Conservation (phyloP, 768 basidiomycete species). For the Fomitopsis serialis region DNA sequence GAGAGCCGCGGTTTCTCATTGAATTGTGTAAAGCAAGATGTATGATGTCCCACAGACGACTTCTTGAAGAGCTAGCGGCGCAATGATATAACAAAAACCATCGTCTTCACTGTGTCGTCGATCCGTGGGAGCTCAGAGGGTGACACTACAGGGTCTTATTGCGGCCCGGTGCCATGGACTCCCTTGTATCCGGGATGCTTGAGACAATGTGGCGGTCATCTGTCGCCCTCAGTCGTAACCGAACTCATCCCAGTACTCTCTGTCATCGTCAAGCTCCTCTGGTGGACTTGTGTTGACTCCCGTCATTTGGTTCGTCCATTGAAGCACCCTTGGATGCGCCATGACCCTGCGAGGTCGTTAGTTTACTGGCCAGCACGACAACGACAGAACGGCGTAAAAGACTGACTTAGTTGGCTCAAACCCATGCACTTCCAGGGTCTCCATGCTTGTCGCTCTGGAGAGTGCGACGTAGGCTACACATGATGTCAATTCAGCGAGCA, state of each 20-base stretch:
- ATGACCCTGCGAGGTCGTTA: slow-evolving; percentile 39
- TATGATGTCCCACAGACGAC: too few relatives aligned
- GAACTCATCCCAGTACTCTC: slow-evolving; percentile 9
- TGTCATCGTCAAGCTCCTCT: slow-evolving; percentile 15
- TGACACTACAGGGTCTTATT: too few relatives aligned
- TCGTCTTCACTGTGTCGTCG: too few relatives aligned
- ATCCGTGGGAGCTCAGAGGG: too few relatives aligned
- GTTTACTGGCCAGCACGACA: not conserved
- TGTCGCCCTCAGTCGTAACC: not conserved
- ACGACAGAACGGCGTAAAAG: not conserved
- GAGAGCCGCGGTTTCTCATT: too few relatives aligned
- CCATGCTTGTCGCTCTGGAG: slow-evolving; percentile 67
- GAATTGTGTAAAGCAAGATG: too few relatives aligned
- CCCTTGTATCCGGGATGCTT: too few relatives aligned
- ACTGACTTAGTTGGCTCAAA: slow-evolving; percentile 57
- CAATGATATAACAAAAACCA: too few relatives aligned
- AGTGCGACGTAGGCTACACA: slow-evolving; percentile 61
- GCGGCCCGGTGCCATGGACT: too few relatives aligned
- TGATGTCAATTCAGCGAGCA: not conserved
- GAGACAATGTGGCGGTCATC: too few relatives aligned
- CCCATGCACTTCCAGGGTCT: slow-evolving; percentile 56
- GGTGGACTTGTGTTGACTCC: slow-evolving; percentile 6
- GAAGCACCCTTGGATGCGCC: slow-evolving; percentile 59
- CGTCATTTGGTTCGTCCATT: slow-evolving; percentile 41
- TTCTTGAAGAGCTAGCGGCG: too few relatives aligned